Base-by-base conservation (phyloP, 2,329 filamentous ascomycete species). In the Lachnellula cervina region DNA sequence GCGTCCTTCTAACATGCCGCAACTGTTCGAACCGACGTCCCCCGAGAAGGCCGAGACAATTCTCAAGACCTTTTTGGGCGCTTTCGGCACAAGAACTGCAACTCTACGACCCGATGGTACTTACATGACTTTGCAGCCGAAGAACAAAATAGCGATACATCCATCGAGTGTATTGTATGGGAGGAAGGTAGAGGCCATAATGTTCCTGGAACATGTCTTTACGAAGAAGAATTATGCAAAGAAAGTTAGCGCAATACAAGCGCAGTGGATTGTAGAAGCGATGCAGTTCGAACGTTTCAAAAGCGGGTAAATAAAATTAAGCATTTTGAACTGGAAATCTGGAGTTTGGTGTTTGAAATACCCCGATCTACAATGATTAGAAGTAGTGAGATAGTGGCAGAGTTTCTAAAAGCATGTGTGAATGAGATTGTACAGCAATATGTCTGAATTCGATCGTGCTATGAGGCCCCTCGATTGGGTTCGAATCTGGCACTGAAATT, bases 201-300 rank as follows among this genome's bases (percentile, higher is more conserved):
- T 87, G 82, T 87, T 86, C 59, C 67, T 87, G 9, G 83, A 87
- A 60, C 80, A 87, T 60, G 82, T 87, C 0, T 87, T 80, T 62
- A 87, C 84, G 1, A 78, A 78, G 52, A 85, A 84, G 71, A 86
- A 81, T 63, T 87, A 86, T 57, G 83, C 80, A 0, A 86, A 85
- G 68, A 86, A 83, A 68, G 83, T 86, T 57, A 85, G 81, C 69
- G 77, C 77, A 1, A 77, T 86, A 16, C 79, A 83, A 57, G 80
- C 78, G 0, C 72, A 76, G 25, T 87, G 83, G 83, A 80, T 87
- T 34, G 40, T 63, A 28, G 64, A 68, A 53, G 64, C 61, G 3
- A 55, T 70, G 43, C 55, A 28, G 45, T 45, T 59, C 17, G 63
- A 58, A 45, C 37, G 13, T 44, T 16, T 28, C 14, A 44, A 46